Conservation (phyloP, 1,284 basidiomycete species). For the Tilletia caries region DNA sequence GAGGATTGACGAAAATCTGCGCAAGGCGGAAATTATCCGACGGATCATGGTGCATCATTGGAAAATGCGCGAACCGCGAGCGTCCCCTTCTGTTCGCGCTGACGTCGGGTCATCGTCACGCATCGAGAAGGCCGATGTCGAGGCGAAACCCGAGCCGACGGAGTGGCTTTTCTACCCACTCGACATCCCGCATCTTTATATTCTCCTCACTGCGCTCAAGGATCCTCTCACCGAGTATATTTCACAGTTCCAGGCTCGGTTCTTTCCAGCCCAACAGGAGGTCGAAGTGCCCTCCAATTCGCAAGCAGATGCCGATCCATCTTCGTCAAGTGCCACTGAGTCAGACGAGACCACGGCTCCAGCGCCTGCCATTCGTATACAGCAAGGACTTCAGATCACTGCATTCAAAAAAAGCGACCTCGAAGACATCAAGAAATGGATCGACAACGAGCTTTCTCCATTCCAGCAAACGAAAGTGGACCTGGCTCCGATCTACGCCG, state of each 20-base stretch:
- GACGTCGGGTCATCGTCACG: too few relatives aligned
- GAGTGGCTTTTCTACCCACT: slow-evolving; percentile 9
- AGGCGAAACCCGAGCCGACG: background rate
- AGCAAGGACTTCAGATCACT: background rate
- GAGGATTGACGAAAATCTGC: background rate
- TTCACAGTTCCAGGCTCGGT: background rate
- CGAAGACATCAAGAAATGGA: background rate
- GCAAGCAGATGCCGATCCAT: background rate
- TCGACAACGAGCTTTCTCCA: background rate
- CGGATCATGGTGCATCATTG: slow-evolving; percentile 1
- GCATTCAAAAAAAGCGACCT: background rate
- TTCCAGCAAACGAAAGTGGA: background rate
- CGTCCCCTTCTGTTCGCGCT: too few relatives aligned
- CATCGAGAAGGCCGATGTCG: too few relatives aligned
- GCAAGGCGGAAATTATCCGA: background rate
- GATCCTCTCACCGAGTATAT: background rate
- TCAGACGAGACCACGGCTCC: background rate
- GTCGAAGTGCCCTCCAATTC: background rate
- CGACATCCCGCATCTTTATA: background rate
- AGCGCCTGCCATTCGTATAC: background rate
- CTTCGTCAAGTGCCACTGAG: background rate
- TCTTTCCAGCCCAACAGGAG: background rate
- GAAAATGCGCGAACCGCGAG: background rate
- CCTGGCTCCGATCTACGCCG: slow-evolving; percentile 1
- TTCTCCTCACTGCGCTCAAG: background rate